phyloP scores from a whole-genome alignment of 2,329 filamentous ascomycete species.

The Uncinocarpus reesii region DNA sequence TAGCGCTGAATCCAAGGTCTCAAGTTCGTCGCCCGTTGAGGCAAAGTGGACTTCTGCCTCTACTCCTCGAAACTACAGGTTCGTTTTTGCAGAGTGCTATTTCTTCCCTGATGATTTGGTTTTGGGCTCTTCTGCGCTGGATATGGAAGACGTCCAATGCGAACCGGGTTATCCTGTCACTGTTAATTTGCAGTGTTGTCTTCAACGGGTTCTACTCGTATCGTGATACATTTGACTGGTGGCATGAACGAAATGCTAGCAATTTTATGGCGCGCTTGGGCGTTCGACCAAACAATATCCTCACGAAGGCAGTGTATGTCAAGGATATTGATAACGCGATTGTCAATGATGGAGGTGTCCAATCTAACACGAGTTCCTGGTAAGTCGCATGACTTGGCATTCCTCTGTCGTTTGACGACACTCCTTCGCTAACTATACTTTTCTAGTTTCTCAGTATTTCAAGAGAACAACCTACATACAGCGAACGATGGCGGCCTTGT shows the following conservation, averaged over 20 bases:
- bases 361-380: constrained; percentile 28
- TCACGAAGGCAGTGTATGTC: constrained; percentile 79
- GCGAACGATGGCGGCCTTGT: constrained; percentile 4
- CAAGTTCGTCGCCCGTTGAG: constrained; percentile 48
- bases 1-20: constrained; percentile 23
- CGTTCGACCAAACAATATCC: constrained; percentile 63
- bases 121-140: constrained; percentile 55
- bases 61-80: constrained; percentile 61
- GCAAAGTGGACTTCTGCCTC: constrained; percentile 51
- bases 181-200: constrained; percentile 59
- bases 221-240: constrained; percentile 66
- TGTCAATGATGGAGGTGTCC: constrained; percentile 27
- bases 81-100: constrained; percentile 65
- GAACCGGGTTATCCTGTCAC: constrained; percentile 60
- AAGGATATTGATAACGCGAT: constrained; percentile 63
- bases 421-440: background rate
- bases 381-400: constrained; percentile 8
- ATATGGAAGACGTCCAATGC: constrained; percentile 59
- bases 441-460: constrained; percentile 33
- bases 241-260: constrained; percentile 68
- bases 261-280: constrained; percentile 75
- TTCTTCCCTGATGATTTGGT: constrained; percentile 67
- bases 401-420: background rate
- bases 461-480: constrained; percentile 27
- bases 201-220: constrained; percentile 68